Percentiles rank a stretch among this genome's conserved stretches.
Conservation (phyloP, 2,329 filamentous ascomycete genomes). For the Nothophaeocryptopus gaeumannii region DNA sequence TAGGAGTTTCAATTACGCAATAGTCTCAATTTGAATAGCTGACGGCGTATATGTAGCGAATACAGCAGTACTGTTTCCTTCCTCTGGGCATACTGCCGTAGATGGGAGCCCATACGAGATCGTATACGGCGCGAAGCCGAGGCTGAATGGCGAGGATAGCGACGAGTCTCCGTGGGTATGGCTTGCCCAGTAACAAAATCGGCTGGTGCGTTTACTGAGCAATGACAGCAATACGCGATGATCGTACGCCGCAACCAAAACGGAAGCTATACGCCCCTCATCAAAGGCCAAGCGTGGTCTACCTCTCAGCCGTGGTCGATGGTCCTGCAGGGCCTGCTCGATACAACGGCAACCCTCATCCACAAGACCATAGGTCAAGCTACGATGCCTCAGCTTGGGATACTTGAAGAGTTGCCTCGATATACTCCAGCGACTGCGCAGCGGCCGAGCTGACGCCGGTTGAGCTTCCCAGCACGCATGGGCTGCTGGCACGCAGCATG, state of each 20-base stretch:
- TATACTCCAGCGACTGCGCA: conserved; percentile 6
- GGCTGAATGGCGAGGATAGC: background rate
- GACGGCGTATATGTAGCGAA: conserved; percentile 7
- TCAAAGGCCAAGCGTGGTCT: conserved; percentile 16
- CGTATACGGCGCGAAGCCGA: conserved; percentile 11
- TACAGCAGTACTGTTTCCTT: conserved; percentile 17
- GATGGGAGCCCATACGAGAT: conserved; percentile 14
- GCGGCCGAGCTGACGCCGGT: no score
- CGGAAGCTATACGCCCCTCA: conserved; percentile 12
- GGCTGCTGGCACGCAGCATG: no score
- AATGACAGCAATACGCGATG: conserved; percentile 18
- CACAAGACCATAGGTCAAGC: conserved; percentile 13
- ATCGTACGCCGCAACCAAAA: conserved; percentile 11
- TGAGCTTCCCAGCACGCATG: no score
- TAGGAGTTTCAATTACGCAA: background rate
- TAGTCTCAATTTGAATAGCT: no score
- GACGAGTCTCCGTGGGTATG: conserved; percentile 11
- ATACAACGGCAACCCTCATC: conserved; percentile 15
- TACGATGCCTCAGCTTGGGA: conserved; percentile 12
- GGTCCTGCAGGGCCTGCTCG: conserved; percentile 15
- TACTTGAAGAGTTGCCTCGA: conserved; percentile 9
- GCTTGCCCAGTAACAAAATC: background rate
- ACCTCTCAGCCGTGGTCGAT: conserved; percentile 15
- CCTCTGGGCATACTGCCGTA: background rate
- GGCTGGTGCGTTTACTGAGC: background rate